Evolutionary conservation across 352 stramenopile species (phyloP), one percentile per base, ranked within the genome.

Genomic region (Globisporangium nagaii): DNA sequence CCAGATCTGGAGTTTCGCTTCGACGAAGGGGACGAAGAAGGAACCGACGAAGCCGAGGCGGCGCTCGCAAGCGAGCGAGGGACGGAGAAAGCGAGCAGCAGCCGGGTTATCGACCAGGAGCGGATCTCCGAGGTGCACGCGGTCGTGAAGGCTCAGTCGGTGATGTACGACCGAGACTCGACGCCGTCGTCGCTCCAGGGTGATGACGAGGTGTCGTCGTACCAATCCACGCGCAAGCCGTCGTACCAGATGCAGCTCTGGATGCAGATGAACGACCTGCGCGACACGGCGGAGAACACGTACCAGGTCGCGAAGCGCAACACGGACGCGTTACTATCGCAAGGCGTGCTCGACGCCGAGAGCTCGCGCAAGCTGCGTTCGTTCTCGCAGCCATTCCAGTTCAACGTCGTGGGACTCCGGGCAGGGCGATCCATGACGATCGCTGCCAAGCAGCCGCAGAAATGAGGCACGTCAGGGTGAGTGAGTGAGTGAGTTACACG

Each of bases 211-310:
- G 39, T 62, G 12, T 13, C 40, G 5, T 46, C 53, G 28, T 25
- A 36, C 28, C 63, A 49, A 11, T 24, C 55, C 24, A 44, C 65
- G 9, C 68, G 70, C 32, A 69, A 66, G 25, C 69, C 65, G 27
- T 68, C 58, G 49, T 84, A 86, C 48, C 74, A 90, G 63, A 73
- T 77, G 60, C 70, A 88, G 62, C 68, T 90, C 39, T 79, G 74
- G 65, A 67, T 78, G 60, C 79, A 86, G 57, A 88, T 90, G 79
- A 76, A 85, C 53, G 73, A 86, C 58, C 60, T 90, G 45, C 79
- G 73, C 45, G 68, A 69, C 56, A 68, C 73, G 20, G 76, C 65
- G 3, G 79, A 90, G 66, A 74, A 63, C 22, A 87, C 79, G 56
- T 88, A 86, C 63, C 72, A 86, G 55, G 71, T 84, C 31, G 64